phyloP scores from a whole-genome alignment of 352 stramenopile species.

The Phytophthora palmivora region DNA sequence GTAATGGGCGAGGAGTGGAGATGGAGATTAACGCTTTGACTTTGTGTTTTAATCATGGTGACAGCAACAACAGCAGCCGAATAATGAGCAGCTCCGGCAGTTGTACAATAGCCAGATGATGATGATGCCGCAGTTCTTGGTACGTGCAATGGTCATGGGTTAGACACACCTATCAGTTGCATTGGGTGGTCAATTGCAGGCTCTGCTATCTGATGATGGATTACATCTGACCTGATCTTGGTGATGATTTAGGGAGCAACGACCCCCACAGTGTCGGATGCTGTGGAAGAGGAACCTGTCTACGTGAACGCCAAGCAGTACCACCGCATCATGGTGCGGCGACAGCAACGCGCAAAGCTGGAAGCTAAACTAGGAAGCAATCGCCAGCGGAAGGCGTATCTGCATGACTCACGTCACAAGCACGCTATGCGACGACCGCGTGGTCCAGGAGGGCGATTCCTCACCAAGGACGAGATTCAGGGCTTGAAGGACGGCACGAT shows the following conservation, averaged over 20 bases:
- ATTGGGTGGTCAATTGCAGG: no score
- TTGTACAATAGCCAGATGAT: conserved; percentile 81
- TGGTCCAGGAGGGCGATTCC: conserved; percentile 83
- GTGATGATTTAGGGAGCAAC: conserved; percentile 36
- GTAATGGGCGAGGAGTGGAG: neutral
- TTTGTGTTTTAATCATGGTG: conserved; percentile 7
- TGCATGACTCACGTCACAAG: conserved; percentile 89
- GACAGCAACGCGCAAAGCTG: conserved; percentile 87
- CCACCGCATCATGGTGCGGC: conserved; percentile 90
- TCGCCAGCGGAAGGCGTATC: conserved; percentile 86
- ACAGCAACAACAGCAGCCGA: conserved; percentile 66
- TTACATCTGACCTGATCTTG: conserved; percentile 57
- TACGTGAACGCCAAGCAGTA: conserved; percentile 94
- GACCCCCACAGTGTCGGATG: conserved; percentile 16
- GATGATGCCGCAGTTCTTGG: conserved; percentile 87
- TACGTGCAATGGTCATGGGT: conserved; percentile 39
- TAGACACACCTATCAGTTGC: conserved; percentile 22
- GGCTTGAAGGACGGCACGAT: conserved; percentile 78
- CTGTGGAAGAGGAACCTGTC: conserved; percentile 83
- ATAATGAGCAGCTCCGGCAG: conserved; percentile 77
- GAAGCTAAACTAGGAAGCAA: conserved; percentile 84
- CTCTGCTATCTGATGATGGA: conserved; percentile 8
- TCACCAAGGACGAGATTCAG: conserved; percentile 89
- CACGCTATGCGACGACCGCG: conserved; percentile 88
- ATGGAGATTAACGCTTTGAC: conserved; percentile 3